Percentiles rank a stretch among this genome's conserved stretches.
Evolutionary conservation across 1,139 yeast species (phyloP).

Genomic region (Candida tetrigidarum): DNA sequence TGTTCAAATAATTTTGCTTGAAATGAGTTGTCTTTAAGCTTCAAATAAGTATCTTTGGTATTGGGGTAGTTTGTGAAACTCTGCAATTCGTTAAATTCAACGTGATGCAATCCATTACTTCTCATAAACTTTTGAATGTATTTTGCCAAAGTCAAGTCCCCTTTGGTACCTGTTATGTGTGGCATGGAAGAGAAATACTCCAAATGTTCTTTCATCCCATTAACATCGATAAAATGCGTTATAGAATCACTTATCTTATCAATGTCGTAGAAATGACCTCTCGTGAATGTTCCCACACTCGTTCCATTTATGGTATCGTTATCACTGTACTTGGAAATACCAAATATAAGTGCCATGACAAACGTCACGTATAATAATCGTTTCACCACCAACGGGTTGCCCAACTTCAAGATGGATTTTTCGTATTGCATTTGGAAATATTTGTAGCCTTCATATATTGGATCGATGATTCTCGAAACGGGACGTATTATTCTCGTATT

Average conservation of each 20-base stretch:
- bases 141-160: conserved; percentile 72
- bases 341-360: conserved; percentile 59
- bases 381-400: conserved; percentile 85
- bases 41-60: conserved; percentile 31
- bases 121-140: conserved; percentile 63
- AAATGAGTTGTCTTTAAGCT: conserved; percentile 38
- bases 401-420: conserved; percentile 59
- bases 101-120: conserved; percentile 57
- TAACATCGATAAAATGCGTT: conserved; percentile 53
- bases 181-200: conserved; percentile 85
- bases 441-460: conserved; percentile 63
- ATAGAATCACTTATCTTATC: conserved; percentile 53
- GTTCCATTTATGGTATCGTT: conserved; percentile 50
- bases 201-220: conserved; percentile 67
- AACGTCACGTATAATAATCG: conserved; percentile 72
- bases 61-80: conserved; percentile 64
- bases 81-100: conserved; percentile 53
- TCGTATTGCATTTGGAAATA: conserved; percentile 55
- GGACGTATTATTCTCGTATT: conserved; percentile 54
- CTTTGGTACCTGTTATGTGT: conserved; percentile 86
- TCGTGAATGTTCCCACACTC: conserved; percentile 38
- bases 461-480: conserved; percentile 62
- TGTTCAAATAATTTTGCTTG: conserved; percentile 43
- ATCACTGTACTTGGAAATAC: conserved; percentile 58
- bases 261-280: conserved; percentile 68